Percentiles rank a stretch among this genome's conserved stretches.
These are phyloP conservation scores for Paramecium biaurelia DNA, from an alignment of 73 alveolate genomes.

Conservation along the genomic window DNA sequence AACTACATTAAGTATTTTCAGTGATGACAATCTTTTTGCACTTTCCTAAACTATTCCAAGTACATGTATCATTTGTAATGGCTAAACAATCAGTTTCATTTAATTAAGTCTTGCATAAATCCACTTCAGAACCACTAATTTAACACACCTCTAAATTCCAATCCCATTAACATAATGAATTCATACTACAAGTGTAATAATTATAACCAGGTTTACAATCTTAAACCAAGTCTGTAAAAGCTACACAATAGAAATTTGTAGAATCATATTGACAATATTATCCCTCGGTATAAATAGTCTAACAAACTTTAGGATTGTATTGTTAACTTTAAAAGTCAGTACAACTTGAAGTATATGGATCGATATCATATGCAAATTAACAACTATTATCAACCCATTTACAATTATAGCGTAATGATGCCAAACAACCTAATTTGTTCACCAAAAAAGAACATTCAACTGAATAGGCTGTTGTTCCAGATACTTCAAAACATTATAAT, in stretches of 20 bases:
- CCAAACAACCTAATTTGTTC: background rate
- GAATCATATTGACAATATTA: background rate
- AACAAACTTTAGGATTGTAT: background rate
- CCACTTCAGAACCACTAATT: background rate
- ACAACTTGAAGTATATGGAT: background rate
- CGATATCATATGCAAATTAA: background rate
- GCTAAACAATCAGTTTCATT: background rate
- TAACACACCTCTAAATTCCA: background rate
- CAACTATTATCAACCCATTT: background rate
- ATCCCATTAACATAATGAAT: background rate
- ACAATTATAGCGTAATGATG: background rate
- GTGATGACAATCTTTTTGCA: background rate
- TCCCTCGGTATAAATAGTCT: background rate
- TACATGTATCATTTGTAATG: background rate
- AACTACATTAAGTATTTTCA: background rate
- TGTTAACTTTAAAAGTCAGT: background rate
- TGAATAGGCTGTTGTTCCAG: background rate
- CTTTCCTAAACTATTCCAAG: background rate
- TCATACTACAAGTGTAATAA: background rate
- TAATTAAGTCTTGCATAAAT: background rate
- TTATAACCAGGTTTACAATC: slow-evolving; percentile 1
- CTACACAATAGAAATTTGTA: background rate
- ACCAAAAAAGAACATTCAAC: background rate
- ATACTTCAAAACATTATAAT: background rate
- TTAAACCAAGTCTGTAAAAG: background rate